Evolutionary conservation across 2,329 filamentous ascomycete species (phyloP), one percentile per base, ranked within the genome.

Genomic region (Cercospora sojina): DNA sequence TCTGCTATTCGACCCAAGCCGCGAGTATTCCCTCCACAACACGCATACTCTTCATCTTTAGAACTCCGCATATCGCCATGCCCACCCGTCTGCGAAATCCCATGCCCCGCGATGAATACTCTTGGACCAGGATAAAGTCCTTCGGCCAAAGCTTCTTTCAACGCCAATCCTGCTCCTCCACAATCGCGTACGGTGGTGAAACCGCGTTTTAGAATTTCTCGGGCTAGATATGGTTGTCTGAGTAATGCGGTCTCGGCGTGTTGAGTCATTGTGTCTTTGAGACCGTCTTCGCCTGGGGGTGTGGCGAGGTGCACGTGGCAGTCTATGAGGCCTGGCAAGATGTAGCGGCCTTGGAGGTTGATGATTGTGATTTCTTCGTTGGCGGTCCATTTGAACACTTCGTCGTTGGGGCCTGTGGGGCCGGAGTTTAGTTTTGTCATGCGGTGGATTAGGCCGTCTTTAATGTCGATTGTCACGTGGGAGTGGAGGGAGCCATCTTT

Each of bases 121-220:
- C 85, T 76, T 0, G 86, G 87, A 0, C 86, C 86, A 1, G 82
- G 81, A 43, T 85, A 80, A 0, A 87, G 79, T 2, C 82, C 82
- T n/a, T 88, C 85, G 1, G 79, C 80, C 16, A 88, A 79, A 0
- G 86, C 85, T 69, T 88, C 80, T 69, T 85, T 85, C 18, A 89
- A 77, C 1, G 86, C 83, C 0, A 84, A 75, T 0, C 79, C 79
- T 1, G 86, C 86, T 3, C 87, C 87, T 0, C 86, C 86, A 35
- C 83, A 86, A 72, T 89, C 86, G 3, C 87, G 81, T 2, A 86
- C 80, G 1, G 80, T 84, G 1, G 87, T 88, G 76, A 88, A 88
- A 1, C 87, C 86, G 18, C 86, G 81, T 47, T 77, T 74, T 0
- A 88, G 80, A 77, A 87, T 87, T 64, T 85, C 79, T 9, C 74